Evolutionary conservation across 768 basidiomycete species (phyloP).

Genomic region (Coprinellus aureogranulatus): DNA sequence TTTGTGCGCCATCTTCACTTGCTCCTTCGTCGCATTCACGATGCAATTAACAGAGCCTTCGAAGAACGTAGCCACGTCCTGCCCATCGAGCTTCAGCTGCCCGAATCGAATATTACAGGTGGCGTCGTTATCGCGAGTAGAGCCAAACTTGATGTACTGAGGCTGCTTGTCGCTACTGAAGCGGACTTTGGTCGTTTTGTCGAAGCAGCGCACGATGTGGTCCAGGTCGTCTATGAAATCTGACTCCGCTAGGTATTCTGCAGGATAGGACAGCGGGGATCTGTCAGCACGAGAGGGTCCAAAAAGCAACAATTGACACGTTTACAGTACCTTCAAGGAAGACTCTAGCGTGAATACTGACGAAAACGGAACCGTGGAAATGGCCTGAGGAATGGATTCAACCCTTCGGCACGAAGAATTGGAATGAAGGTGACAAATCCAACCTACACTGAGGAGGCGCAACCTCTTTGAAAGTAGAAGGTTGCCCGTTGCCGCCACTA

Average conservation of each 20-base stretch:
- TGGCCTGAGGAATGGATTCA: constrained; percentile 30
- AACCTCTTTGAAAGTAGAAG: constrained; percentile 44
- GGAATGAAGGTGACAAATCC: no score
- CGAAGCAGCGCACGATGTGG: constrained; percentile 43
- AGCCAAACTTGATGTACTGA: constrained; percentile 51
- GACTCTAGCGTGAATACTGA: constrained; percentile 38
- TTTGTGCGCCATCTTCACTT: constrained; percentile 17
- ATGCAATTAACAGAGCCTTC: constrained; percentile 23
- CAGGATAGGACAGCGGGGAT: not conserved
- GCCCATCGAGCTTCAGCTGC: constrained; percentile 41
- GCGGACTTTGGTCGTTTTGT: constrained; percentile 45
- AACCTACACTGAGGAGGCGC: constrained; percentile 40
- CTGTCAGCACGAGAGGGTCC: no score
- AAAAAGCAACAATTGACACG: no score
- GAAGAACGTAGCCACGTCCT: constrained; percentile 19
- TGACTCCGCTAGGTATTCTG: constrained; percentile 41
- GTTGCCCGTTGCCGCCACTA: constrained; percentile 16
- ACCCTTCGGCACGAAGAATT: no score
- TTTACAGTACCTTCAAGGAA: constrained; percentile 36
- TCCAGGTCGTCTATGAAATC: constrained; percentile 41
- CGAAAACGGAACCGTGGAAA: constrained; percentile 49
- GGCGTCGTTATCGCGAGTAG: constrained; percentile 39
- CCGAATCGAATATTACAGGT: constrained; percentile 44
- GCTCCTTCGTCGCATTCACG: constrained; percentile 17
- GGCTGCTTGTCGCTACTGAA: constrained; percentile 39